These are phyloP conservation scores for Massarina eburnea DNA, from an alignment of 2,329 filamentous ascomycete genomes.

Conservation along the genomic window DNA sequence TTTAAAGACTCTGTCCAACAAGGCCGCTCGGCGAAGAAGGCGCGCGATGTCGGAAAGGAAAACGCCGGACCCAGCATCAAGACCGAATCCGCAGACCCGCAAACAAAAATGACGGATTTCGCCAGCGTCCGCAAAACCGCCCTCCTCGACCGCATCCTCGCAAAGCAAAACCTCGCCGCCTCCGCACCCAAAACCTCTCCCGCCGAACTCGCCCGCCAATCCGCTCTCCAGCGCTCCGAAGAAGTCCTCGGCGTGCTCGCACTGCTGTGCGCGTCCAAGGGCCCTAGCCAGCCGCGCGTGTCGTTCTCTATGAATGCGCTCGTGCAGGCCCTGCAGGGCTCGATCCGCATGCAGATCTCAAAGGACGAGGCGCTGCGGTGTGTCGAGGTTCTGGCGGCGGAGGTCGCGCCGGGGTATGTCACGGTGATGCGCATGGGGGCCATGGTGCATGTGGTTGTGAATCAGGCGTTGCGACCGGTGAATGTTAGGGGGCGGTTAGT, in stretches of 20 bases:
- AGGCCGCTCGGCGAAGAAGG: slow-evolving; percentile 34
- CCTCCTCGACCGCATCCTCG: slow-evolving; percentile 54
- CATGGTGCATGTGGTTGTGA: slow-evolving; percentile 49
- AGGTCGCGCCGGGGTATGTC: slow-evolving; percentile 49
- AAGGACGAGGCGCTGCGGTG: slow-evolving; percentile 48
- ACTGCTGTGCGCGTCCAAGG: slow-evolving; percentile 42
- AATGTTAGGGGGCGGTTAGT: slow-evolving; percentile 37
- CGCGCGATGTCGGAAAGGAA: slow-evolving; percentile 34
- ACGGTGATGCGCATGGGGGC: slow-evolving; percentile 40
- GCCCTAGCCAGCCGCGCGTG: slow-evolving; percentile 33
- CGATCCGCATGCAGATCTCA: slow-evolving; percentile 49
- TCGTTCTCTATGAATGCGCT: slow-evolving; percentile 49
- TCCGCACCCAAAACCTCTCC: slow-evolving; percentile 41
- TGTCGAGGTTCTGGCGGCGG: slow-evolving; percentile 46
- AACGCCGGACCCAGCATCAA: slow-evolving; percentile 22
- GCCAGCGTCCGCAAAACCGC: slow-evolving; percentile 46
- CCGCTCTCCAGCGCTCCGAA: slow-evolving; percentile 51
- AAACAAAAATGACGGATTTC: slow-evolving; percentile 43
- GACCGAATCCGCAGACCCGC: slow-evolving; percentile 18
- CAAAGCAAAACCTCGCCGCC: slow-evolving; percentile 49
- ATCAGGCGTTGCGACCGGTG: slow-evolving; percentile 33
- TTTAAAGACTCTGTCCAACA: slow-evolving; percentile 63
- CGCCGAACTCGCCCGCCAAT: slow-evolving; percentile 47
- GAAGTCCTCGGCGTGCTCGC: slow-evolving; percentile 49
- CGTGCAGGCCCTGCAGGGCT: slow-evolving; percentile 48